Evolutionary conservation across 2,329 filamentous ascomycete genomes (phyloP), one percentile per base, ranked within the genome.

Genomic region (Talaromyces islandicus): DNA sequence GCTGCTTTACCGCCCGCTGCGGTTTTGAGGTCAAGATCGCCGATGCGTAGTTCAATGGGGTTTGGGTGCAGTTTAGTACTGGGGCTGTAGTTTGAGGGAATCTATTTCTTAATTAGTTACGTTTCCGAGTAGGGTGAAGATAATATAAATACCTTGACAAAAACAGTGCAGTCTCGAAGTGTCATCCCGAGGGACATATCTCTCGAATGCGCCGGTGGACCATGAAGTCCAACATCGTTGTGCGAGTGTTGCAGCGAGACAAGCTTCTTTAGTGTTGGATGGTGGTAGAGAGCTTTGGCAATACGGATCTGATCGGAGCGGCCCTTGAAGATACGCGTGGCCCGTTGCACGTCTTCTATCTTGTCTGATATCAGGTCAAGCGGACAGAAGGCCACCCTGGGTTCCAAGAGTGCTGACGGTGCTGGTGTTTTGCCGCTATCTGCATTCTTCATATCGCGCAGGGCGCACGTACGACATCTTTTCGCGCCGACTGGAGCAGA

Each of bases 21-120:
- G 60, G 87, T 87, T 77, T 94, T 94, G 68, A 89, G 82, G 73
- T 94, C 90, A 50, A 93, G 80, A 69, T 94, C 90, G 1, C 88
- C 89, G 10, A 94, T 80, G 58, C 88, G 84, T 50, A 78, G 73
- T 41, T 79, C 73, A 5, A 76, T 66, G 3, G 68, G 32, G 32
- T 35, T 35, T 35, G 32, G 12, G 12, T 12, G 32, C 1, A 35
- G 11, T 11, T 12, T 12, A 14, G 11, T 35, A 4, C 4, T 12
- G 32, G 32, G 65, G 0, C 64, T 63, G 35, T 72, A 71, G 52
- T 73, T 11, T 69, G 12, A 58, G 65, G 38, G 73, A 70, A 75
- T 73, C 75, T 77, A 48, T 30, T 27, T 21, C 27, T 27, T 62
- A 54, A 55, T 43, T 57, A 59, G 21, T 4, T 19, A 14, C 55